Conservation (phyloP, 805 yeast genomes). For the Maudiozyma barnettii region DNA sequence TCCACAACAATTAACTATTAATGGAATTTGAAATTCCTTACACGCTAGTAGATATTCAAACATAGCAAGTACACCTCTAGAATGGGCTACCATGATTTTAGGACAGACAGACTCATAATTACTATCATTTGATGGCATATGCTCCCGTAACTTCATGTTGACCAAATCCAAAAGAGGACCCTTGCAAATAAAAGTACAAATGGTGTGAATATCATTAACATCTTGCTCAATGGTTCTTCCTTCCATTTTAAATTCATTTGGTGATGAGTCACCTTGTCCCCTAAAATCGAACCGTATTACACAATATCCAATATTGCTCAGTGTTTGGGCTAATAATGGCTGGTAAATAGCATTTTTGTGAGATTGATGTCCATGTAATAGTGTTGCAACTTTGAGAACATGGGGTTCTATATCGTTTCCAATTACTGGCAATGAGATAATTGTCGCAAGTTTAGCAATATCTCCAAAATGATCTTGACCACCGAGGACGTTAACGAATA, state of each 20-base stretch:
- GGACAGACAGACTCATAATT: constrained; percentile 21
- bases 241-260: constrained; percentile 11
- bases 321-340: constrained; percentile 45
- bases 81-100: constrained; percentile 61
- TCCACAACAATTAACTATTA: constrained; percentile 63
- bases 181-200: constrained; percentile 10
- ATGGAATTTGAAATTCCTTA: constrained; percentile 39
- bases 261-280: constrained; percentile 72
- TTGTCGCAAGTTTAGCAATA: not conserved
- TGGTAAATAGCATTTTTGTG: constrained; percentile 76
- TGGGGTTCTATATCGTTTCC: not conserved
- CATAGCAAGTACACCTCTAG: constrained; percentile 71
- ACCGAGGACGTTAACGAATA: not conserved
- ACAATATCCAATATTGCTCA: constrained; percentile 56
- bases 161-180: not conserved
- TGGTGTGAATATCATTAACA: constrained; percentile 51
- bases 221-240: constrained; percentile 62
- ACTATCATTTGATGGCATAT: not conserved
- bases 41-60: constrained; percentile 51
- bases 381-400: constrained; percentile 44
- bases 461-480: not conserved
- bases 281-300: constrained; percentile 77
- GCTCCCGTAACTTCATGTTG: not conserved
- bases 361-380: constrained; percentile 81
- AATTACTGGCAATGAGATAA: constrained; percentile 4